Evolutionary conservation across 2,329 filamentous ascomycete species (phyloP).

Genomic region (Shiraia sp.): DNA sequence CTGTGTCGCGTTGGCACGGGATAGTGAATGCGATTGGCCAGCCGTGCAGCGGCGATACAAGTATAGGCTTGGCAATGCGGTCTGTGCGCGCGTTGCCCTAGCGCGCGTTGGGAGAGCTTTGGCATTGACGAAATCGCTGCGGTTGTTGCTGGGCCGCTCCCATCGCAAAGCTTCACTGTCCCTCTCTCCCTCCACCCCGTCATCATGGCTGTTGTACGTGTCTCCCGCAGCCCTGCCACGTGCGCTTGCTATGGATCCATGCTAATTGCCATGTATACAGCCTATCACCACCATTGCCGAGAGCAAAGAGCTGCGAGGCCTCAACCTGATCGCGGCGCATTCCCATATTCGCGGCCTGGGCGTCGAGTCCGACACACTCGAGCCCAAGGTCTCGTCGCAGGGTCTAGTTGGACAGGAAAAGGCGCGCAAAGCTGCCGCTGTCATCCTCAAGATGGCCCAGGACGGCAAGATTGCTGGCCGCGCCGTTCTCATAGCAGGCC

Average conservation of each 20-base stretch:
- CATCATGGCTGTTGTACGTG: constrained; percentile 42
- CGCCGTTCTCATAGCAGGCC: constrained; percentile 91
- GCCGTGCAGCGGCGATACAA: no score
- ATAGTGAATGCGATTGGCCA: no score
- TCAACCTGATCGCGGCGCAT: constrained; percentile 97
- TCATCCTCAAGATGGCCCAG: constrained; percentile 98
- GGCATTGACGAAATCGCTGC: no score
- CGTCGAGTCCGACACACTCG: constrained; percentile 87
- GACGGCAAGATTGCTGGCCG: constrained; percentile 97
- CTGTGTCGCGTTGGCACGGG: no score
- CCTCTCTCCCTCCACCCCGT: constrained; percentile 7
- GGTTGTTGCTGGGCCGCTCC: no score
- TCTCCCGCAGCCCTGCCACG: no score
- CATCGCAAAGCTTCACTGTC: no score
- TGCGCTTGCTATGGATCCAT: no score
- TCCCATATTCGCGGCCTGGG: constrained; percentile 96
- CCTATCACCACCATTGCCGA: constrained; percentile 83
- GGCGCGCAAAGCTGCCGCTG: constrained; percentile 91
- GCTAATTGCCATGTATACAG: no score
- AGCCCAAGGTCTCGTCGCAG: constrained; percentile 82
- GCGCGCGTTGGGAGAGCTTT: no score
- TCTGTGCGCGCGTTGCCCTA: no score
- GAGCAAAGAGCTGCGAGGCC: constrained; percentile 90
- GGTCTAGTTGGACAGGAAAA: constrained; percentile 96
- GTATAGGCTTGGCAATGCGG: no score